Base-by-base conservation (phyloP, 495 filamentous ascomycete genomes). In the Saxophila tyrrhenica region DNA sequence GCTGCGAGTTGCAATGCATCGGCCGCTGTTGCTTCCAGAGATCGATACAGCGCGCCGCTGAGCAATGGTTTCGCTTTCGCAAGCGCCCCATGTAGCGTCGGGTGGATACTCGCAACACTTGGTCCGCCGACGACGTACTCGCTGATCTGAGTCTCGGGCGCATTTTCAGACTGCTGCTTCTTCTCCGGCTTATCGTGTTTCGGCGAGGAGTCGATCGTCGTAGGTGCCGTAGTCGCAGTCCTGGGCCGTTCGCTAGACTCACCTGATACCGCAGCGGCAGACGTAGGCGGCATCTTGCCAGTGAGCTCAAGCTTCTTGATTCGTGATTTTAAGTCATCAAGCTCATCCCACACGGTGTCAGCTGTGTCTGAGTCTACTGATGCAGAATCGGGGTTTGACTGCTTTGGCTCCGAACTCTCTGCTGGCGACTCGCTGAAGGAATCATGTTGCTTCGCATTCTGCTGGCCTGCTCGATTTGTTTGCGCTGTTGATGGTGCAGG, bases 341-440 rank as follows among this genome's bases (percentile, higher is more conserved):
- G 70, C 68, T 98, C 92, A 66, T 98, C 92, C 94, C 94, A 98
- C 10, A 98, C 87, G 1, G 92, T 94, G 20, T 89, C 85, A 9
- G 89, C 88, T 1, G 82, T 89, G 0, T 86, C 88, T 0, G 92
- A 97, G 21, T 82, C 73, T 0, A 86, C 89, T 0, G 90, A 95
- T 55, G 87, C 86, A 1, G 87, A 56, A 89, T 29, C 79, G 79
- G 58, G 84, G 79, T 23, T 43, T 22, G 48, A 53, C 16, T 20
- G 52, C 35, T 59, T 57, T 21, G 45, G 45, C 19, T 62, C 56
- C 20, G 60, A 57, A 25, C 39, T 57, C 5, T 50, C 57, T 17
- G 55, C 50, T 11, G 59, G 62, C n/a, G 55, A 71, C 20, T 74
- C 50, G 48, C 75, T 80, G 49, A 84, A 81, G 9, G 73, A 65